Percentiles rank a stretch among this genome's conserved stretches.
Conservation (phyloP, 345 rosid genomes). For the Barbarea vulgaris region DNA sequence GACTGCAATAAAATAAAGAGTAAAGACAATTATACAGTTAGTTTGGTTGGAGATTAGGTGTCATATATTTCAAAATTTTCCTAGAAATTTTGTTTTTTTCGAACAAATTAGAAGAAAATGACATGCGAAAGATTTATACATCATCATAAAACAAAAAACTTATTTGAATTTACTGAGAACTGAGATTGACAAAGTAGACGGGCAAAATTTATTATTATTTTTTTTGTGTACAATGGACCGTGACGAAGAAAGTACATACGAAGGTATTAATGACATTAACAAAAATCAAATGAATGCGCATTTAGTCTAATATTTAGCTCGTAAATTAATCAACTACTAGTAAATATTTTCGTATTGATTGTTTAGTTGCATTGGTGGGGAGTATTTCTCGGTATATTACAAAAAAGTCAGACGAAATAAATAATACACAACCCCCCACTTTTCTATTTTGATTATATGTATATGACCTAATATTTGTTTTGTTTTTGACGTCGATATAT, state of each 20-base stretch:
- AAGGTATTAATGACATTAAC: not conserved
- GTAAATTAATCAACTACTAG: conserved; percentile 13
- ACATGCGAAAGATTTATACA: not conserved
- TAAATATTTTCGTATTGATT: conserved; percentile 12
- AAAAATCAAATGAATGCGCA: not conserved
- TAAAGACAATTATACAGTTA: conserved; percentile 26
- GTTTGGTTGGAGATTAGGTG: conserved; percentile 35
- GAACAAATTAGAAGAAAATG: not conserved
- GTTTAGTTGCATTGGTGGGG: conserved; percentile 14
- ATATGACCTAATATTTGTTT: conserved; percentile 22
- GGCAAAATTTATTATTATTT: no score
- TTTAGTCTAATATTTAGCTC: not conserved
- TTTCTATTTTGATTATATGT: conserved; percentile 7
- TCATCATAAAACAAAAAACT: not conserved
- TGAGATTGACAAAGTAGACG: not conserved
- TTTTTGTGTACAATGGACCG: not conserved
- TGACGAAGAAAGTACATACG: conserved; percentile 10
- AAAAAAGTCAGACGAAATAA: conserved; percentile 15
- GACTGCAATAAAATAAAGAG: conserved; percentile 21
- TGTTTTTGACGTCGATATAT: conserved; percentile 29
- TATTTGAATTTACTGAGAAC: not conserved
- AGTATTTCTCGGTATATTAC: conserved; percentile 27
- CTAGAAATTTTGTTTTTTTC: not conserved
- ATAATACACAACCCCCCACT: conserved; percentile 15
- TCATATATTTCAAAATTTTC: not conserved